Evolutionary conservation across 306 rosid genomes (phyloP).

Genomic region (Fagus sylvatica): DNA sequence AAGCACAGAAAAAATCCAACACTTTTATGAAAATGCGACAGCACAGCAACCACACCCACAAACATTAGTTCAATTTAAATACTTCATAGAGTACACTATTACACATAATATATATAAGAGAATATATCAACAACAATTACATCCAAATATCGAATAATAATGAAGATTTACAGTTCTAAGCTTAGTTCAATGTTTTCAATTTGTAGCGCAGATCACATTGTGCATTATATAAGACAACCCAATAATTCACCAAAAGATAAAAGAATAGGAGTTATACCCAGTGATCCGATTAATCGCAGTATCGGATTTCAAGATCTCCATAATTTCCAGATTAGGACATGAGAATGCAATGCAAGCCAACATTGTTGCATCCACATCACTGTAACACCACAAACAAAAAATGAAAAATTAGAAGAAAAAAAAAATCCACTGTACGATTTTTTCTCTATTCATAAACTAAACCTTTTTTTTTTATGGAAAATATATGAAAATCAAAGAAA

Average conservation of each 20-base stretch:
- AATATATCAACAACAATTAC: background rate
- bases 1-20: too few species aligned
- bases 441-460: background rate
- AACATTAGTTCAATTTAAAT: background rate
- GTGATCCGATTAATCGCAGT: conserved; percentile 71
- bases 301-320: conserved; percentile 63
- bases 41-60: too few species aligned
- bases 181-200: too few species aligned
- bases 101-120: background rate
- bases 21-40: too few species aligned
- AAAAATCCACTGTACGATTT: background rate
- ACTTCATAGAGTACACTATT: background rate
- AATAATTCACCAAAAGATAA: background rate
- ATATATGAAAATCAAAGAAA: too few species aligned
- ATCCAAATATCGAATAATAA: background rate
- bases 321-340: conserved; percentile 76
- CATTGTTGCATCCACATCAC: conserved; percentile 92
- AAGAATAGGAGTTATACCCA: conserved; percentile 51
- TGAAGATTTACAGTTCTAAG: background rate
- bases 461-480: too few species aligned
- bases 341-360: conserved; percentile 93
- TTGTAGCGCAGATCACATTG: background rate
- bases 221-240: background rate
- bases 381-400: conserved; percentile 34
- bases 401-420: background rate